phyloP scores from a whole-genome alignment of 129 eudicot genomes.

The Pittosporum tobira region DNA sequence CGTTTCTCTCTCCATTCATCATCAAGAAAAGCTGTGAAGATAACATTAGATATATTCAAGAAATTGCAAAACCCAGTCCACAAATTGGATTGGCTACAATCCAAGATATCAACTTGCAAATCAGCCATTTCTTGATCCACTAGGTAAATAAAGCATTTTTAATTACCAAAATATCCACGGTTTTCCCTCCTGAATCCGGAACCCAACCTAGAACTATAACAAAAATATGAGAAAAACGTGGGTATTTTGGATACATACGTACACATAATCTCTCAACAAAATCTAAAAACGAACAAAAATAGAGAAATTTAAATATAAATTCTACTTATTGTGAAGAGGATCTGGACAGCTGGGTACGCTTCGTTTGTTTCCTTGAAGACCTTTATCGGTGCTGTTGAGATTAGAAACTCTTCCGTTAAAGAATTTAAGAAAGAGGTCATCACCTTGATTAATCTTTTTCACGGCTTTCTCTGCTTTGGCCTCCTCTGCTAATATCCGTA shows the following conservation, averaged over 20 bases:
- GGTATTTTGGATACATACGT: slow-evolving; percentile 97
- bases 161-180: slow-evolving; percentile 87
- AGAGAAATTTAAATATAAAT: background rate
- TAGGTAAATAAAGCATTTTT: slow-evolving; percentile 20
- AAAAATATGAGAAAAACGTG: slow-evolving; percentile 54
- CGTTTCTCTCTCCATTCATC: too few relatives aligned
- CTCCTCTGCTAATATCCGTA: slow-evolving; percentile 16
- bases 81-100: slow-evolving; percentile 1
- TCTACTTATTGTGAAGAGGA: slow-evolving; percentile 10
- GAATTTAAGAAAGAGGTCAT: slow-evolving; percentile 40
- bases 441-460: background rate
- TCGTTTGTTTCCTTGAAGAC: slow-evolving; percentile 5
- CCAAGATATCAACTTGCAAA: slow-evolving; percentile 18
- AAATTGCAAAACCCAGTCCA: background rate
- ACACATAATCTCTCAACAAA: slow-evolving; percentile 13
- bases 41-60: too few relatives aligned
- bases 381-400: slow-evolving; percentile 14
- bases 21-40: too few relatives aligned
- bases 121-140: slow-evolving; percentile 25
- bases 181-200: slow-evolving; percentile 37
- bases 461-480: too few relatives aligned
- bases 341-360: slow-evolving; percentile 4
- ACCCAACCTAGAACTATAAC: slow-evolving; percentile 12
- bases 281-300: background rate
- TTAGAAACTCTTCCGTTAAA: slow-evolving; percentile 26